Conservation (phyloP, 2,329 filamentous ascomycete genomes). For the Alternaria alternata region DNA sequence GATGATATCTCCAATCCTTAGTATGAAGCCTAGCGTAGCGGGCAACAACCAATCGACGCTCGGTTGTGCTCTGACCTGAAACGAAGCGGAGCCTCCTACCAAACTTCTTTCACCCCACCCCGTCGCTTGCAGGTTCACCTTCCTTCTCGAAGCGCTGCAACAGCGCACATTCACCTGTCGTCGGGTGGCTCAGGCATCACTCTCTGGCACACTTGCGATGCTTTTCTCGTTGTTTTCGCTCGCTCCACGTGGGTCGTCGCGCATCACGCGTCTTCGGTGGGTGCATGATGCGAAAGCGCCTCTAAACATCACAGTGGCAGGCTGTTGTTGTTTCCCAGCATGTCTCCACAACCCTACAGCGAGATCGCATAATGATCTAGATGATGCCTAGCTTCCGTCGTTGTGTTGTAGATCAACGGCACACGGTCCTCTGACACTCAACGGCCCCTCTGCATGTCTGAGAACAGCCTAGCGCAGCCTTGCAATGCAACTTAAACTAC, state of each 20-base stretch:
- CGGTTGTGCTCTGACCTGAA: conserved; percentile 27
- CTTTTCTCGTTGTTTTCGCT: conserved; percentile 22
- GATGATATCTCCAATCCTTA: conserved; percentile 1
- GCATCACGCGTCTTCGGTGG: conserved; percentile 24
- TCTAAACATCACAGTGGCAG: conserved; percentile 30
- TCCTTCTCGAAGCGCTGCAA: conserved; percentile 39
- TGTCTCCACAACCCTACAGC: conserved; percentile 16
- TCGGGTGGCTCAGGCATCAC: conserved; percentile 33
- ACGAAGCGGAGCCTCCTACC: conserved; percentile 26
- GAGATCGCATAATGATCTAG: conserved; percentile 26
- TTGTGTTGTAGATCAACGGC: conserved; percentile 36
- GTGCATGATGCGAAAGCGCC: conserved; percentile 20
- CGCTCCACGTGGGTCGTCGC: conserved; percentile 25
- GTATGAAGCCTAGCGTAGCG: conserved; percentile 16
- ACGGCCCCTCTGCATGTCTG: conserved; percentile 22
- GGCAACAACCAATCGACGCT: conserved; percentile 32
- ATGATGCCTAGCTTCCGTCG: conserved; percentile 33
- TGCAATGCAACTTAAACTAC: conserved; percentile 10
- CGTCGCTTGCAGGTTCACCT: conserved; percentile 20
- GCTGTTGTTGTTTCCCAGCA: conserved; percentile 30
- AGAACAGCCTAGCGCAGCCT: conserved; percentile 23
- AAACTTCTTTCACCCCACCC: conserved; percentile 32
- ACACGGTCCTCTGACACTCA: conserved; percentile 27
- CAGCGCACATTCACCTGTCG: conserved; percentile 43
- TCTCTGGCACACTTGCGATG: conserved; percentile 31